These are phyloP conservation scores for Heliosperma pusillum DNA, from an alignment of 148 eudicot genomes.

Conservation along the genomic window DNA sequence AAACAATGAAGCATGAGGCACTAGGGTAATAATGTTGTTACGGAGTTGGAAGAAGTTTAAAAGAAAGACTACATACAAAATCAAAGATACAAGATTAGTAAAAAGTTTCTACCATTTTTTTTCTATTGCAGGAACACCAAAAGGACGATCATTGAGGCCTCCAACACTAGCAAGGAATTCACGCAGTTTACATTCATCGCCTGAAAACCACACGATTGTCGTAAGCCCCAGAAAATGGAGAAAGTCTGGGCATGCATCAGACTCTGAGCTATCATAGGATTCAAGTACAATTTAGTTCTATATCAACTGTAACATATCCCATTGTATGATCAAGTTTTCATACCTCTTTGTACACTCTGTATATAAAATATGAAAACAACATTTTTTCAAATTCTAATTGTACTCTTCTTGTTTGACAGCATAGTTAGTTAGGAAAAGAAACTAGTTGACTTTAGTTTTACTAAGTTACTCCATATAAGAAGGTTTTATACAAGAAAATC, in stretches of 20 bases:
- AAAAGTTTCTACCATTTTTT: not conserved
- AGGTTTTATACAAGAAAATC: too few species aligned
- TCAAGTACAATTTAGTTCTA: not conserved
- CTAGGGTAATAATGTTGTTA: too few species aligned
- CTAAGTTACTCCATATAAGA: too few species aligned
- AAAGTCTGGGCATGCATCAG: slow-evolving; percentile 61
- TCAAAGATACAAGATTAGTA: not conserved
- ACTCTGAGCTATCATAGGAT: slow-evolving; percentile 53
- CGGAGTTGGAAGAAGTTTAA: not conserved
- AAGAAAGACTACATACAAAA: not conserved
- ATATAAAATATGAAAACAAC: slow-evolving; percentile 1
- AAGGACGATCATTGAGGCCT: slow-evolving; percentile 43
- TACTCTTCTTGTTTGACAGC: slow-evolving; percentile 4
- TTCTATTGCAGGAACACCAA: slow-evolving; percentile 43
- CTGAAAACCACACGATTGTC: slow-evolving; percentile 33
- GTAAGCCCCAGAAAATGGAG: slow-evolving; percentile 37
- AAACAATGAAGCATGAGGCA: too few species aligned
- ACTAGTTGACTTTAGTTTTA: not conserved
- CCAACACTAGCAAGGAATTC: slow-evolving; percentile 38
- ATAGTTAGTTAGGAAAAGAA: slow-evolving; percentile 17
- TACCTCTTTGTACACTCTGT: not conserved
- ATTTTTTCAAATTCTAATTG: not conserved
- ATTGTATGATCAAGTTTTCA: not conserved
- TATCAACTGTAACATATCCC: not conserved
- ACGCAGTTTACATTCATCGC: slow-evolving; percentile 38